Evolutionary conservation across 179 eudicot species (phyloP).

Genomic region (Nepenthes alata): DNA sequence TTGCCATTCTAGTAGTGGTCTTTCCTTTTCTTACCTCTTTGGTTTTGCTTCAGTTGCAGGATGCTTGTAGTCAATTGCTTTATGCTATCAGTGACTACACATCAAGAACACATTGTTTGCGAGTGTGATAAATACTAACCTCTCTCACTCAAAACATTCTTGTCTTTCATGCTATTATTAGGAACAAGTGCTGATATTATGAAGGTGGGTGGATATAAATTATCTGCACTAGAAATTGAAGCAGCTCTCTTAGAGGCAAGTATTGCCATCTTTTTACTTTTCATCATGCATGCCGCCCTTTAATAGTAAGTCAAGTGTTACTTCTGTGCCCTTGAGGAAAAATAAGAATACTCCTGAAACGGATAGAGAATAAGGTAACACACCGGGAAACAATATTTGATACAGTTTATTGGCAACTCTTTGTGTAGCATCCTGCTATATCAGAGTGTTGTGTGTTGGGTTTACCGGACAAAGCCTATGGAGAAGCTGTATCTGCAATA

Average conservation of each 20-base stretch:
- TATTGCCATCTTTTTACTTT: background rate
- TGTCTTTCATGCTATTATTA: constrained; percentile 15
- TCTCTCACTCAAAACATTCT: background rate
- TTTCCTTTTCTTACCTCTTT: too few species aligned
- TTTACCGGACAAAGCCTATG: constrained; percentile 68
- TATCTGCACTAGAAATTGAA: constrained; percentile 96
- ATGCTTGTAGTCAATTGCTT: too few species aligned
- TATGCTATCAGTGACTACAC: too few species aligned
- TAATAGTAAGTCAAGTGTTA: background rate
- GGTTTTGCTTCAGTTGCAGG: too few species aligned
- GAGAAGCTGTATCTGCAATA: constrained; percentile 80
- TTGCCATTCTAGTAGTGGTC: too few species aligned
- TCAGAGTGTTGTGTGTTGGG: constrained; percentile 96
- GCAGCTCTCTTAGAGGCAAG: constrained; percentile 78
- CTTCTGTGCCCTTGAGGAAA: background rate
- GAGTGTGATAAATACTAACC: too few species aligned
- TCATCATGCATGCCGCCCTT: too few species aligned
- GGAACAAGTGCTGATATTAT: constrained; percentile 98
- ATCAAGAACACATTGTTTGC: too few species aligned
- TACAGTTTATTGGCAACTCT: constrained; percentile 4
- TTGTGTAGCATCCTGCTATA: constrained; percentile 66
- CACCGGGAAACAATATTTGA: background rate
- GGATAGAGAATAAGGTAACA: background rate
- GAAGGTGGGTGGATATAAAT: constrained; percentile 98
- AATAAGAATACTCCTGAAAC: too few species aligned